These are phyloP conservation scores for Candolleomyces eurysporus DNA, from an alignment of 768 basidiomycete genomes.

Conservation along the genomic window DNA sequence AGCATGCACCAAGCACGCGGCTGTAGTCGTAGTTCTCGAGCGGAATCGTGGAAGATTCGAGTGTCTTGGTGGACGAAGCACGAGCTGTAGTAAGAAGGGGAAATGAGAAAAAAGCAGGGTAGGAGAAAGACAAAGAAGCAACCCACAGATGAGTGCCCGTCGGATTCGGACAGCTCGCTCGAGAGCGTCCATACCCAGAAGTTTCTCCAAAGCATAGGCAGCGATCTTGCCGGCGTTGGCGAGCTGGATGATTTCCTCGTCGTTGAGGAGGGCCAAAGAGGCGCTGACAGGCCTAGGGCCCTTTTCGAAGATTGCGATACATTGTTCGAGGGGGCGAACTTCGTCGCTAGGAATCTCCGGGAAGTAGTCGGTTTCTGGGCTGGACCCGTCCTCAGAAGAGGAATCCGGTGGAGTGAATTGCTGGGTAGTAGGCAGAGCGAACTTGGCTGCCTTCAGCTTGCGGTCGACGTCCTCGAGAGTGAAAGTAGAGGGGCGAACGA, in stretches of 20 bases:
- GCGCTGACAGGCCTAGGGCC: conserved; percentile 60
- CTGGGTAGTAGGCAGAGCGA: conserved; percentile 9
- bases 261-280: conserved; percentile 63
- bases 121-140: background rate
- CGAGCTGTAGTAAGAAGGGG: conserved; percentile 43
- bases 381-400: conserved; percentile 2
- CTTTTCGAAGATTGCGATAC: conserved; percentile 76
- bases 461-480: conserved; percentile 54
- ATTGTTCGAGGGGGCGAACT: conserved; percentile 69
- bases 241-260: conserved; percentile 90
- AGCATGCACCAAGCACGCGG: conserved; percentile 93
- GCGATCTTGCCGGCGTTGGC: conserved; percentile 91
- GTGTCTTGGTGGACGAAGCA: conserved; percentile 75
- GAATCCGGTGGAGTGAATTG: conserved; percentile 4
- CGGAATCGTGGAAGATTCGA: conserved; percentile 83
- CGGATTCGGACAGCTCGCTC: conserved; percentile 87
- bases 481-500: conserved; percentile 6
- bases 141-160: conserved; percentile 70
- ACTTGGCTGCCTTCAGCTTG: conserved; percentile 32
- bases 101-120: background rate
- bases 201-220: conserved; percentile 92
- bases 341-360: conserved; percentile 9
- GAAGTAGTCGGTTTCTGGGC: conserved; percentile 4
- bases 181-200: conserved; percentile 57
- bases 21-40: conserved; percentile 89